Conservation (phyloP, 2,329 filamentous ascomycete species). For the Berkeleyomyces basicola region DNA sequence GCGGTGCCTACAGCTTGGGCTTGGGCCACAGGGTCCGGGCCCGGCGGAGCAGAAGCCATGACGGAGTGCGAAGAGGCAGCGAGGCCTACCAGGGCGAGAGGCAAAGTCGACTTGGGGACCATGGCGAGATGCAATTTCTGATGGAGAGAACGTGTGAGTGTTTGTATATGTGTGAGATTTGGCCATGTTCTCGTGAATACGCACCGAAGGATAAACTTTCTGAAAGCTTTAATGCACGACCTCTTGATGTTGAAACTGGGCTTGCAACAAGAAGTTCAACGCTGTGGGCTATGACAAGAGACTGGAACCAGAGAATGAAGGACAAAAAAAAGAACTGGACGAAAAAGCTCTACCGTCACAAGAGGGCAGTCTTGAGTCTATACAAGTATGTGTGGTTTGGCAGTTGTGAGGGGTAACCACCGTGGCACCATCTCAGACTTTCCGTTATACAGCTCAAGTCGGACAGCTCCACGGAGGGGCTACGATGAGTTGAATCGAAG, state of each 20-base stretch:
- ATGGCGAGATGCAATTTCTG: not conserved
- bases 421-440: not conserved
- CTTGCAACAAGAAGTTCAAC: no score
- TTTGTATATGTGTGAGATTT: no score
- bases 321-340: no score
- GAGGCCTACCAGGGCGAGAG: not conserved
- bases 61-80: not conserved
- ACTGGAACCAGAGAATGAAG: no score
- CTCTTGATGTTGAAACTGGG: no score
- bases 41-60: not conserved
- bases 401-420: constrained; percentile 1
- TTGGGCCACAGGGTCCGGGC: constrained; percentile 9
- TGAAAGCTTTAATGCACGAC: no score
- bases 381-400: not conserved
- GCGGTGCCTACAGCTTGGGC: constrained; percentile 22
- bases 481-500: not conserved
- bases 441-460: not conserved
- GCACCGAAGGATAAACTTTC: no score
- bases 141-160: not conserved
- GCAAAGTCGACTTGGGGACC: not conserved
- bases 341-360: not conserved
- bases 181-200: no score
- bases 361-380: not conserved
- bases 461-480: not conserved
- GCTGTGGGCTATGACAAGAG: no score